Conservation (phyloP, 176 grass and related monocot species). For the Aechmea fasciata region DNA sequence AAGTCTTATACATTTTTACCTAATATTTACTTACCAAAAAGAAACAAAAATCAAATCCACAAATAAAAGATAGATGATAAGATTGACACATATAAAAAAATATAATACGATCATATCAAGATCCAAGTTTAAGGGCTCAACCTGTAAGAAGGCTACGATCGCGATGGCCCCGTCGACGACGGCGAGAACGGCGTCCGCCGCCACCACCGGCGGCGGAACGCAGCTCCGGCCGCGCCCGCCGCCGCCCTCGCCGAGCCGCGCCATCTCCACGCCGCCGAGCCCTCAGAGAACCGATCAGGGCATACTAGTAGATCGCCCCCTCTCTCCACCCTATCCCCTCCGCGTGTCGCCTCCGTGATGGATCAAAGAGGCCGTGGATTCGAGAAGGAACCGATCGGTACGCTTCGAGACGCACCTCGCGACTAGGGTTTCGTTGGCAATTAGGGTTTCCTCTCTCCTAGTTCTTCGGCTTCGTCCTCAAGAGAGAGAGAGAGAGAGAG, state of each 20-base stretch:
- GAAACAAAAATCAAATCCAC: background rate
- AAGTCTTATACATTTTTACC: too few relatives aligned
- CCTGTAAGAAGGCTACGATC: slow-evolving; percentile 68
- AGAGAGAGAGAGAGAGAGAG: background rate
- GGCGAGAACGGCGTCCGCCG: slow-evolving; percentile 43
- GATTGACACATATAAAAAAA: background rate
- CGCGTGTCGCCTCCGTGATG: background rate
- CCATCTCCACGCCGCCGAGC: background rate
- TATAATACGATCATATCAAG: slow-evolving; percentile 17
- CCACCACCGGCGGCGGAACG: slow-evolving; percentile 48
- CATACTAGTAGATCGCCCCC: background rate
- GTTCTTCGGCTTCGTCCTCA: background rate
- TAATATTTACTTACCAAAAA: too few relatives aligned
- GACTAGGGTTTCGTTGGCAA: background rate
- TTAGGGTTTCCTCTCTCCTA: background rate
- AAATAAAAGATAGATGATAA: background rate
- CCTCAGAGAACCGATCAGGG: background rate
- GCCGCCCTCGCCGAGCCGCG: slow-evolving; percentile 3
- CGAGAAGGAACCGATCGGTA: too few relatives aligned
- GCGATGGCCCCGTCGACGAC: slow-evolving; percentile 50
- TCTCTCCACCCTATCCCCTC: background rate
- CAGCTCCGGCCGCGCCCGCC: slow-evolving; percentile 26
- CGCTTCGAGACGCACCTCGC: too few relatives aligned
- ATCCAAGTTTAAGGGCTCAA: slow-evolving; percentile 13
- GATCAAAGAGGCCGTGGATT: too few relatives aligned